Base-by-base conservation (phyloP, 768 basidiomycete genomes). In the Termitomyces titanicus region DNA sequence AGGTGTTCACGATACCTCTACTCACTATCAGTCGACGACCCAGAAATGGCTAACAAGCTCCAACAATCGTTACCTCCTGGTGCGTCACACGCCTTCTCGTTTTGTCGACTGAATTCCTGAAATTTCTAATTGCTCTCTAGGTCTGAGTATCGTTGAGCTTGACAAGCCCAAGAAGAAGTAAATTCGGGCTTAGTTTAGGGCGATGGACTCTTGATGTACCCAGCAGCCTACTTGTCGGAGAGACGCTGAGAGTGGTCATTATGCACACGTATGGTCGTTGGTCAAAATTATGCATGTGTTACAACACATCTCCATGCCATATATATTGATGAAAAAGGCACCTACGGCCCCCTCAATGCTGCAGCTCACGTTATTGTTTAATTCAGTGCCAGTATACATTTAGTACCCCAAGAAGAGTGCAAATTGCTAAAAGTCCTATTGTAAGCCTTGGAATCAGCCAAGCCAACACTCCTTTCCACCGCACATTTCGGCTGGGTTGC, bases 41-140 rank as follows among this genome's bases (percentile, higher is more conserved):
- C 92, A 68, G 94, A 97, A 74, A 98, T 98, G 82, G 96, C 97
- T 38, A 94, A 97, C 73, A 99, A 98, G 81, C 85, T 99, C 66
- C 85, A 88, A 79, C 92, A 92, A 79, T 88, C 86, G 68, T 80
- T 99, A 49, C 96, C 96, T 51, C 97, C 97, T 66, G 92, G 96
- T 95, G 68, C 65, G 89, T 74, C 43, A 22, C 75, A 94, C 3
- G 8, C 17, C 3, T 24, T 74, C n/a, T 8, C 10, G 9, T 31
- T 2, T 10, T n/a, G 10, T 20, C 5, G 5, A 5, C 8, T 10
- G 33, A 13, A 15, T 35, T 17, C 2, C 25, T 53, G 31, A 42
- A 12, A 20, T 4, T 9, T 31, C 5, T 5, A 12, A 5, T 37
- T 17, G 29, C 37, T 5, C 24, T 42, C 13, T 97, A 51, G 94